A percentile compares a stretch with the other conserved stretches of the same genome.
These are phyloP conservation scores for Dictyostelium intermedium DNA, from an alignment of 78 protist genomes.

Conservation along the genomic window DNA sequence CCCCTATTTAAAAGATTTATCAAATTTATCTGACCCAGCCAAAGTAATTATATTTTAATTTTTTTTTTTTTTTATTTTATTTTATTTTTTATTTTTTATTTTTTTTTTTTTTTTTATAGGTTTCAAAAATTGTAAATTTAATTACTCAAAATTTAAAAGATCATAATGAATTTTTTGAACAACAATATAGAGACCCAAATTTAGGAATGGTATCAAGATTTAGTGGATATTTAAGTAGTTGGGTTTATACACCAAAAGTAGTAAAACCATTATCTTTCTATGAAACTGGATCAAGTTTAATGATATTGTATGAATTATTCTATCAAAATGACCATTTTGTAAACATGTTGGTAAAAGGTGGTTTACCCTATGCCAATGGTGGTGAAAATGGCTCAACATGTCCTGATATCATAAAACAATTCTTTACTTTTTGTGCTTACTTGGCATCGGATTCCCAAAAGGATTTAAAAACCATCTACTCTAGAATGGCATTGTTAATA, in stretches of 20 bases:
- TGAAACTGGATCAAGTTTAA: conserved; percentile 43
- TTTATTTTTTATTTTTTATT: no score
- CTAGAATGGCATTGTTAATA: conserved; percentile 16
- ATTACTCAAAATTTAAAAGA: neutral
- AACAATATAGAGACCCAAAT: conserved; percentile 62
- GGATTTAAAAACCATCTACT: conserved; percentile 20
- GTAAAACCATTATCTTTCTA: conserved; percentile 5
- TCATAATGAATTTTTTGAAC: conserved; percentile 33
- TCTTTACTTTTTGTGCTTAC: conserved; percentile 29
- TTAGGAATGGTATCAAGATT: conserved; percentile 14
- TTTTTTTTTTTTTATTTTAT: neutral
- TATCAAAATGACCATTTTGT: conserved; percentile 64
- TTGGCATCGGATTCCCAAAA: conserved; percentile 35
- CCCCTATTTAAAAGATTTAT: conserved; percentile 19
- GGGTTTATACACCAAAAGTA: conserved; percentile 57
- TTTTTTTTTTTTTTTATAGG: neutral
- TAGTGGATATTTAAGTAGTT: conserved; percentile 73
- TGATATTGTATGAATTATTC: conserved; percentile 42
- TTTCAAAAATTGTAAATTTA: neutral
- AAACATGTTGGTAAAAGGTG: conserved; percentile 6
- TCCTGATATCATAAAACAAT: conserved; percentile 48
- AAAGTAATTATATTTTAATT: neutral
- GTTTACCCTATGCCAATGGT: neutral
- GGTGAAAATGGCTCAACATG: conserved; percentile 5
- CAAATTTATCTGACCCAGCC: neutral